Evolutionary conservation across 2,329 filamentous ascomycete species (phyloP).

Genomic region (Alternaria solani): DNA sequence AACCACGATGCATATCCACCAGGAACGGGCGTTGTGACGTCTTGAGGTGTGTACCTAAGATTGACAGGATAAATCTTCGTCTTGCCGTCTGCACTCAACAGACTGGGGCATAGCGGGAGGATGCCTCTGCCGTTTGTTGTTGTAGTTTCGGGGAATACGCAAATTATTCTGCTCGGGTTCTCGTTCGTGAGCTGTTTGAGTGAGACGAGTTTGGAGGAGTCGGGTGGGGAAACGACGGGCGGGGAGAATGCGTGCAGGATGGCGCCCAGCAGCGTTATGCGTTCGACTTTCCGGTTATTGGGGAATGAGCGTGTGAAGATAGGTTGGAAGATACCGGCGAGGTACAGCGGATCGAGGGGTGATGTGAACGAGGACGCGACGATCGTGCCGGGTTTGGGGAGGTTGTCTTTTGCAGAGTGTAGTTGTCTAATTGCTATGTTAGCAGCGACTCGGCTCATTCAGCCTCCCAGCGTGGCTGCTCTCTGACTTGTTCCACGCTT

Average conservation of each 20-base stretch:
- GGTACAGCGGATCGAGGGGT: slow-evolving; percentile 90
- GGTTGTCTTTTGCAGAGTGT: slow-evolving; percentile 58
- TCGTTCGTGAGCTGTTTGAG: slow-evolving; percentile 64
- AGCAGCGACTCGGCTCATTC: slow-evolving; percentile 10
- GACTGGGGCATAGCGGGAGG: slow-evolving; percentile 79
- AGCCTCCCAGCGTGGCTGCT: neutral
- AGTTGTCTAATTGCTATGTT: slow-evolving; percentile 23
- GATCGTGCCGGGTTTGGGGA: slow-evolving; percentile 80
- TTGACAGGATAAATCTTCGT: slow-evolving; percentile 90
- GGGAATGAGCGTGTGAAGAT: slow-evolving; percentile 91
- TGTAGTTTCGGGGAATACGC: slow-evolving; percentile 91
- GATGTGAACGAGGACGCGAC: slow-evolving; percentile 93
- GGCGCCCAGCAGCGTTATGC: slow-evolving; percentile 78
- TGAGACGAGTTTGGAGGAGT: slow-evolving; percentile 44
- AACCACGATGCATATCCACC: slow-evolving; percentile 76
- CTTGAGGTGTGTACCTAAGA: slow-evolving; percentile 84
- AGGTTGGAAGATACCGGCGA: slow-evolving; percentile 95
- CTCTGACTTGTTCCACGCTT: neutral
- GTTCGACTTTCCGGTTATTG: slow-evolving; percentile 73
- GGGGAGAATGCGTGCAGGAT: slow-evolving; percentile 75
- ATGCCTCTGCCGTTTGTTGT: slow-evolving; percentile 94
- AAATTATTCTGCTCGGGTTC: slow-evolving; percentile 79
- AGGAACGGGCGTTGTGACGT: slow-evolving; percentile 90
- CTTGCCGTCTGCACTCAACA: slow-evolving; percentile 71
- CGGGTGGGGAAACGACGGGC: slow-evolving; percentile 54